Evolutionary conservation across 177 flowering plant species (phyloP), one percentile per base, ranked within the genome.

Genomic region (Vitis hybrid): DNA sequence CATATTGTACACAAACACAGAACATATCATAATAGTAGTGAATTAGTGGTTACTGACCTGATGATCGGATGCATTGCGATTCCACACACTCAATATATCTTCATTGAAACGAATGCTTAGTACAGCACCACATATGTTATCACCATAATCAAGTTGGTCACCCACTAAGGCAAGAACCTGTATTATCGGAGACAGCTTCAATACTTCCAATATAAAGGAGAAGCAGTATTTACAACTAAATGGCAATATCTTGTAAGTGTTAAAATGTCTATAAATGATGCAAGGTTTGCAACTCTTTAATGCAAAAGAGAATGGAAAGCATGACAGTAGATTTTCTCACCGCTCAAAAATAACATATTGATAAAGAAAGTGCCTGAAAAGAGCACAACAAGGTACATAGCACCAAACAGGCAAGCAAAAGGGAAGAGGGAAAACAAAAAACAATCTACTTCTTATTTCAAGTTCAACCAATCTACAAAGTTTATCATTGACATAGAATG

Each of bases 161-260:
- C 99, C 99, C 26, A 95, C 89, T 55, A 95, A 75, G 56, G 99
- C 98, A 40, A 95, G 86, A 74, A 93, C 98, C 99, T 94, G 83
- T 65, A 78, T 1, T 52, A 65, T 2, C 14, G 32, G 2, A 12
- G 52, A 14, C 59, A 51, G 69, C 18, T 52, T 26, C 58, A 68
- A 10, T 10, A 60, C 48, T 65, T 64, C 40, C n/a, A 34, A 60
- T 45, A 57, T 15, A 26, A 26, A 58, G 21, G 32, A 30, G 60
- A 49, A 52, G n/a, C 26, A 9, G 10, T 5, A 54, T 49, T 18
- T 11, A 67, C 26, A 30, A 50, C 13, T 1, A 64, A 3, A 48
- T 10, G 30, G 14, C 30, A 45, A 64, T 49, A 10, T 48, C 21
- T n/a, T 14, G 30, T 4, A 1, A 3, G 23, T 5, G 51, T 26